Percentiles rank a stretch among this genome's conserved stretches.
These are phyloP conservation scores for Lichtheimia hyalospora DNA, from an alignment of 371 early-diverging fungal species.

Conservation along the genomic window DNA sequence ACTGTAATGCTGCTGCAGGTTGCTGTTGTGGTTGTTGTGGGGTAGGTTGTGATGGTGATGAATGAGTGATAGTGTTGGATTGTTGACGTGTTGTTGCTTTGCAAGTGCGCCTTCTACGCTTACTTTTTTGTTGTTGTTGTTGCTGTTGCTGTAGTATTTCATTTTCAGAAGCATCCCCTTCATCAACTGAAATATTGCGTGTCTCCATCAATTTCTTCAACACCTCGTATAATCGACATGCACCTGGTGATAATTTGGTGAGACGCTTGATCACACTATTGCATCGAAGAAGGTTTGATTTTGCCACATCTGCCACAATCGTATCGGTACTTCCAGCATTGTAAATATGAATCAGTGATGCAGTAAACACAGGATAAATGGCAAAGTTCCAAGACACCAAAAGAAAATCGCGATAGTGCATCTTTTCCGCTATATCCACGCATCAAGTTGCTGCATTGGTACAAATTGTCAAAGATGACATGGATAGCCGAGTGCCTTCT, in stretches of 20 bases:
- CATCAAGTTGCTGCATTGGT: constrained; percentile 57
- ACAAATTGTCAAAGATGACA: constrained; percentile 56
- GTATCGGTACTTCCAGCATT: constrained; percentile 33
- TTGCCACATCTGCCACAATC: constrained; percentile 33
- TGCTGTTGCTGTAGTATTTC: constrained; percentile 7
- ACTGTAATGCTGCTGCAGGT: constrained; percentile 6
- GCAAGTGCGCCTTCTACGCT: constrained; percentile 2
- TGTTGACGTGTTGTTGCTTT: neutral
- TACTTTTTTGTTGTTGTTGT: constrained; percentile 1
- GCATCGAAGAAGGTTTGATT: constrained; percentile 25
- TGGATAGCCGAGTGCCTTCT: constrained; percentile 23
- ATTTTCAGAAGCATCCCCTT: constrained; percentile 8
- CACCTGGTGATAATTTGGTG: constrained; percentile 25
- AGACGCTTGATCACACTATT: constrained; percentile 30
- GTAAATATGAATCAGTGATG: constrained; percentile 42
- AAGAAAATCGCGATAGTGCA: constrained; percentile 51
- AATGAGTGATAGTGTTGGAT: neutral
- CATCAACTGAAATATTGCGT: constrained; percentile 26
- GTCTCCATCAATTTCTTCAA: constrained; percentile 27
- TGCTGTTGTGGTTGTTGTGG: neutral
- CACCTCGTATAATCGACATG: constrained; percentile 20
- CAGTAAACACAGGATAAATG: constrained; percentile 52
- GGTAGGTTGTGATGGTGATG: neutral
- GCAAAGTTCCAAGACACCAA: constrained; percentile 52
- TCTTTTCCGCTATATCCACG: constrained; percentile 42